Percentiles rank a stretch among this genome's conserved stretches.
Evolutionary conservation across 2,329 filamentous ascomycete species (phyloP).

Genomic region (Metarhizium guizhouense): DNA sequence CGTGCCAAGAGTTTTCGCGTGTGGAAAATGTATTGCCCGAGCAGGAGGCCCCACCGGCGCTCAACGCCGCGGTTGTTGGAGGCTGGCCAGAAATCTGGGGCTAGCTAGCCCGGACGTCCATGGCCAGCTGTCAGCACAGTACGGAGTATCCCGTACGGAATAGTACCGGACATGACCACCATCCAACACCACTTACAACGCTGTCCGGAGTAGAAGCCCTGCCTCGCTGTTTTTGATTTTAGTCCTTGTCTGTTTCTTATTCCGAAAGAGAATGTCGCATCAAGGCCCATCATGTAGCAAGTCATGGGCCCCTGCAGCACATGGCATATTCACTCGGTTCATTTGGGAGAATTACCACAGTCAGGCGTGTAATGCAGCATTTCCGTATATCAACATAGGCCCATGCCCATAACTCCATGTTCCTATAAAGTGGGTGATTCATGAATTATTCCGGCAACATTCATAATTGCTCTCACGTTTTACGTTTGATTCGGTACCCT

Average conservation of each 20-base stretch:
- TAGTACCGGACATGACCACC: too few relatives aligned
- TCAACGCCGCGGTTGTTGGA: neutral
- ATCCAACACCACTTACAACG: too few relatives aligned
- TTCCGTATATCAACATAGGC: too few relatives aligned
- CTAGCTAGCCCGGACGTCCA: neutral
- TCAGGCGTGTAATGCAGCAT: neutral
- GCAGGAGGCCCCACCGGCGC: slow-evolving; percentile 6
- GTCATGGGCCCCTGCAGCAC: neutral
- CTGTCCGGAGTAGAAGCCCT: too few relatives aligned
- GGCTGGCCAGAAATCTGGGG: neutral
- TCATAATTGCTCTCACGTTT: neutral
- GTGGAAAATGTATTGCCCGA: slow-evolving; percentile 30
- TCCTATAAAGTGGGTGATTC: neutral
- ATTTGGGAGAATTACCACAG: neutral
- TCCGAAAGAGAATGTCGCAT: neutral
- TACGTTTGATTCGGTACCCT: neutral
- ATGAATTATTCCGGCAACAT: neutral
- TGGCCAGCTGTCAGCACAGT: too few relatives aligned
- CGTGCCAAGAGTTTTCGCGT: slow-evolving; percentile 36
- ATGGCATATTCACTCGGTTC: neutral
- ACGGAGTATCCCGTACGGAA: too few relatives aligned
- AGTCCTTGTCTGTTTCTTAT: too few relatives aligned
- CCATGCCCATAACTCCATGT: neutral
- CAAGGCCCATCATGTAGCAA: neutral
- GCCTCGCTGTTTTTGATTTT: too few relatives aligned